Base-by-base conservation (phyloP, 148 eudicot species). In the Rhododendron molle region DNA sequence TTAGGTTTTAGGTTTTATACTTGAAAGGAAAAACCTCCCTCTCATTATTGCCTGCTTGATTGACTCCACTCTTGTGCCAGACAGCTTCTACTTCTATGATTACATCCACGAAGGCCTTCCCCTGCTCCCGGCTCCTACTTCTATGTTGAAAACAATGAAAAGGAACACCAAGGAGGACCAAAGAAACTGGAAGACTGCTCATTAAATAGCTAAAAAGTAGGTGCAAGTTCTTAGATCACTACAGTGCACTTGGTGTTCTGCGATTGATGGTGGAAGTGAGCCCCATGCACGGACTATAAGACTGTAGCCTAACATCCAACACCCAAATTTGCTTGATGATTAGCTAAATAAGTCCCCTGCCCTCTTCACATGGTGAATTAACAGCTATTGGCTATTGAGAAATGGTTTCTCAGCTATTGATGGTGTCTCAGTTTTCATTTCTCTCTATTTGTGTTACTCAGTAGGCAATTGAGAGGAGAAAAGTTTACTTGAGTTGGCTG, bases 401-500 rank as follows among this genome's bases (percentile, higher is more conserved):
- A 30, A 71, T 71, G 38, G 76, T 30, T 30, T 71, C 76, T 12
- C 36, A 11, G 74, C 18, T 69, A 12, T 69, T n/a, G 34, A 69
- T 69, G 74, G 23, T 13, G 20, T 85, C 49, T 7, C 18, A 34
- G 36, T 46, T 32, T 65, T 38, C 54, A 81, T 85, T 74, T 81
- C 30, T 81, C 81, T 73, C 46, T 44, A 8, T 38, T 49, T 78
- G 46, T 50, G 65, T 60, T 36, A 60, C 36, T 65, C 34, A 21
- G 23, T 46, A 43, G 80, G 79, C 49, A 76, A 76, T 40, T 38
- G 43, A 50, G 13, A 30, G 30, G 36, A 72, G 20, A 50, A 65
- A 40, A 44, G 30, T 7, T 28, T 38, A 30, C 20, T 69, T 83
- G 47, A 83, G 76, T 73, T 83, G 69, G 80, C 85, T 30, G 65